Base-by-base conservation (phyloP, 129 eudicot genomes). In the Mikania micrantha region DNA sequence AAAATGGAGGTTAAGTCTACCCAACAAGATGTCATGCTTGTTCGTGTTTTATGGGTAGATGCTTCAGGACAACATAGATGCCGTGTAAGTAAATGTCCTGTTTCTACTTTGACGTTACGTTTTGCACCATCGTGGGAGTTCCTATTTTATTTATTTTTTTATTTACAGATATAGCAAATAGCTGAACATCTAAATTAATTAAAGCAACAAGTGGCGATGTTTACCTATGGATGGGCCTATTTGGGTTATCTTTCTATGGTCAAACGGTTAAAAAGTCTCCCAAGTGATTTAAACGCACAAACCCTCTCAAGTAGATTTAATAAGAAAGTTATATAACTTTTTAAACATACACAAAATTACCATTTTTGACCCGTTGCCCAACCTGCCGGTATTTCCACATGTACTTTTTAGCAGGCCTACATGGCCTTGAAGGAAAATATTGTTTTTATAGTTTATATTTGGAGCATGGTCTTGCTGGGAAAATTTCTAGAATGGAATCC, bases 1-100 rank as follows among this genome's bases (percentile, higher is more conserved):
- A 80, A 65, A 71, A 40, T 11, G 12, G 83, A 50, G 66, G 19
- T 59, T 27, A 60, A 36, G 76, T 68, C 73, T 56, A 74, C 75
- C 39, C 79, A 67, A 72, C 80, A 66, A 36, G 90, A 76, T 22
- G 69, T 73, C 11, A 47, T 79, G 41, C 76, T 89, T 47, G 94
- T 94, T 41, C 97, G 99, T 27, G 64, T 94, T 56, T 71, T 89
- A 57, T 94, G 99, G 99, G 80, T 85, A 13, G 99, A 94, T 79
- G 73, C 93, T 61, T 90, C 99, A 57, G 99, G 99, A 63, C 99
- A 94, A 69, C 87, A 82, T 61, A 79, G 99, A 74, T 94, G 99
- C 63, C 99, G 97, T 65, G 99, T 89, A 87, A 76, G 94, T 66
- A 25, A 38, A 21, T n/a, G 10, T 42, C 16, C 38, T 34, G 42